Percentiles rank a stretch among this genome's conserved stretches.
phyloP scores from a whole-genome alignment of 441 rosid species.

The Populus hybrid region DNA sequence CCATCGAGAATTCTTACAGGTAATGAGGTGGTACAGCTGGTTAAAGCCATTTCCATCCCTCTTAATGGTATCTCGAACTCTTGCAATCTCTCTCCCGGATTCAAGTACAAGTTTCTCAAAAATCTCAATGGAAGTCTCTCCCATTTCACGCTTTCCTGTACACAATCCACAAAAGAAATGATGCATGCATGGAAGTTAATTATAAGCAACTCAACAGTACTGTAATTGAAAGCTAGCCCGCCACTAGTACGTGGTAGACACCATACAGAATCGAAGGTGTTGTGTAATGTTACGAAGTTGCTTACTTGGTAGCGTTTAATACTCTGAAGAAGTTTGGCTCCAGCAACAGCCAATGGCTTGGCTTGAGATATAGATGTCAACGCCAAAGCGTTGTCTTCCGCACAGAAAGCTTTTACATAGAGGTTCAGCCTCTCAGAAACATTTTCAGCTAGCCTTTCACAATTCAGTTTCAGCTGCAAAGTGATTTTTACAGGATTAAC shows the following conservation, averaged over 20 bases:
- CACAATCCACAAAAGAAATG: not conserved
- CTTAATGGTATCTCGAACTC: constrained; percentile 54
- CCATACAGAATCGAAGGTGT: not conserved
- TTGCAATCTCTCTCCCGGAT: constrained; percentile 46
- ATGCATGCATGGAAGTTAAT: not conserved
- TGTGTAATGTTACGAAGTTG: not conserved
- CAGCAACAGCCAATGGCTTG: constrained; percentile 39
- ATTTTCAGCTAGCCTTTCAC: constrained; percentile 46
- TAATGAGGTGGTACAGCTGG: constrained; percentile 29
- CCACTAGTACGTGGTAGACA: not conserved
- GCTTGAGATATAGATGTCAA: constrained; percentile 54
- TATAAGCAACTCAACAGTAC: not conserved
- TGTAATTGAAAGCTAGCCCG: not conserved
- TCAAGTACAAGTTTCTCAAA: constrained; percentile 32
- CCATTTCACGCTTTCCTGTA: constrained; percentile 76
- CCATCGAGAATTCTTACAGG: constrained; percentile 33
- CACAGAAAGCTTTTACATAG: constrained; percentile 53
- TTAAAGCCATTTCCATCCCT: constrained; percentile 79
- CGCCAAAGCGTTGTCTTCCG: constrained; percentile 45
- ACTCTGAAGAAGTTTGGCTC: constrained; percentile 41
- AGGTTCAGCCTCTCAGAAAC: constrained; percentile 57
- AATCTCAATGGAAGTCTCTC: constrained; percentile 59
- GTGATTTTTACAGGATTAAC: not conserved
- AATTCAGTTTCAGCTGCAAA: constrained; percentile 57
- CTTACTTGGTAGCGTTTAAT: constrained; percentile 66